phyloP scores from a whole-genome alignment of 306 rosid species.

The Glycine tomentella region DNA sequence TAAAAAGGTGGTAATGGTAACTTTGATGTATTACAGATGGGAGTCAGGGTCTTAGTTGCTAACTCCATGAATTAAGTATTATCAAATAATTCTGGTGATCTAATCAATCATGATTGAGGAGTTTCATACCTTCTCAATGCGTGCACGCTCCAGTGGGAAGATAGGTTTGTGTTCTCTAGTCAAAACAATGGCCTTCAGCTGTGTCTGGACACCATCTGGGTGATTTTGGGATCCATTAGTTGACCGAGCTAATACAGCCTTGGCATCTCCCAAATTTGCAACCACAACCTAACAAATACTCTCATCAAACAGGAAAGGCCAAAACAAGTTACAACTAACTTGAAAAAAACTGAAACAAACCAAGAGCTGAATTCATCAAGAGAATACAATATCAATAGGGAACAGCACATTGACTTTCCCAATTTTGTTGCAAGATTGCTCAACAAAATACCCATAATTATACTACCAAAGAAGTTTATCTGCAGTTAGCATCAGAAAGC shows the following conservation, averaged over 20 bases:
- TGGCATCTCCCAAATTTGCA: constrained; percentile 91
- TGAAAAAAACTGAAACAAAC: constrained; percentile 3
- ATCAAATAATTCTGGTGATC: constrained; percentile 27
- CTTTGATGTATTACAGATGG: constrained; percentile 14
- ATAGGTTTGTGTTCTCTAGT: constrained; percentile 94
- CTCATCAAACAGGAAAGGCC: constrained; percentile 33
- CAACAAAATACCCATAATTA: not conserved
- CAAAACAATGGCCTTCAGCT: constrained; percentile 84
- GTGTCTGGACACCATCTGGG: constrained; percentile 52
- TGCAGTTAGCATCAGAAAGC: constrained; percentile 17
- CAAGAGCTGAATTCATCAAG: constrained; percentile 30
- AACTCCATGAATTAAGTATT: constrained; percentile 24
- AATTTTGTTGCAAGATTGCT: constrained; percentile 17
- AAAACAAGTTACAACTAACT: constrained; percentile 8
- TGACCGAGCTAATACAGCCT: constrained; percentile 88
- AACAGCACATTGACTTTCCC: constrained; percentile 4
- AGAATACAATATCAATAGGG: constrained; percentile 6
- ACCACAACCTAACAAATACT: constrained; percentile 69
- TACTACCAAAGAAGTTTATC: constrained; percentile 20
- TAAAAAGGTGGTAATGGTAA: constrained; percentile 15
- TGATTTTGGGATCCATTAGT: constrained; percentile 57
- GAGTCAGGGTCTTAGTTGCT: constrained; percentile 13
- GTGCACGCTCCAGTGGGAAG: constrained; percentile 85
- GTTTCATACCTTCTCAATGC: constrained; percentile 80
- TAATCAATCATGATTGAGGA: constrained; percentile 38